Evolutionary conservation across 257 asterid genomes (phyloP), one percentile per base, ranked within the genome.

Genomic region (Solanum bukasovii): DNA sequence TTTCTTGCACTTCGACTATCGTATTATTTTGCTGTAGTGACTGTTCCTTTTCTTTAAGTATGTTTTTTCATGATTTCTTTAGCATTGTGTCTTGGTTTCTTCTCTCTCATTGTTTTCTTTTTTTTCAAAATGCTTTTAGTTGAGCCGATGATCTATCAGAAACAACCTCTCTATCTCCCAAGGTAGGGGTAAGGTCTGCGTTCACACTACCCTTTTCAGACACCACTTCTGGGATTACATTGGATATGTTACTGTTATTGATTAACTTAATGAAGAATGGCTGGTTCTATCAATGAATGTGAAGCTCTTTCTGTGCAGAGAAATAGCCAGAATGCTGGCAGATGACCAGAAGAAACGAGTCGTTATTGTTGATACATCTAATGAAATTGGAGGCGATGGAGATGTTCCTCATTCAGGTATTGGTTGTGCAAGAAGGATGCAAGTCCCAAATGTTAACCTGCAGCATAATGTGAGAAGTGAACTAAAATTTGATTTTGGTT

Each of bases 361-460:
- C 18, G 98, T 97, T 83, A 94, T 97, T 88, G 99, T 97, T 87
- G 99, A 97, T 89, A 97, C 99, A 14, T 97, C 99, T 8, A 97
- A 97, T 91, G 99, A 97, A 91, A 97, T 97, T 13, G 99, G 99
- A 79, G 99, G 99, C 23, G 98, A 97, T 72, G 99, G 99, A 29
- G 99, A 97, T 84, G 94, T 97, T 84, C 99, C 99, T 89, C 99
- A 97, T 93, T 93, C 95, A 68, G 99, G 98, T 84, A 97, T 97
- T 27, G 99, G 99, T n/a, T 94, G 96, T 87, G 98, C 99, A 88
- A 93, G 99, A 93, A 93, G 99, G 92, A 97, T 97, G 99, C 99
- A 96, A 94, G 99, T 96, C 52, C 98, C 98, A 46, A 97, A 95
- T 90, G 99, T 97, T 92, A 94, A 94, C 87, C 83, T 97, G 96